Conservation (phyloP, 108 stramenopile genomes). For the Seminavis robusta region DNA sequence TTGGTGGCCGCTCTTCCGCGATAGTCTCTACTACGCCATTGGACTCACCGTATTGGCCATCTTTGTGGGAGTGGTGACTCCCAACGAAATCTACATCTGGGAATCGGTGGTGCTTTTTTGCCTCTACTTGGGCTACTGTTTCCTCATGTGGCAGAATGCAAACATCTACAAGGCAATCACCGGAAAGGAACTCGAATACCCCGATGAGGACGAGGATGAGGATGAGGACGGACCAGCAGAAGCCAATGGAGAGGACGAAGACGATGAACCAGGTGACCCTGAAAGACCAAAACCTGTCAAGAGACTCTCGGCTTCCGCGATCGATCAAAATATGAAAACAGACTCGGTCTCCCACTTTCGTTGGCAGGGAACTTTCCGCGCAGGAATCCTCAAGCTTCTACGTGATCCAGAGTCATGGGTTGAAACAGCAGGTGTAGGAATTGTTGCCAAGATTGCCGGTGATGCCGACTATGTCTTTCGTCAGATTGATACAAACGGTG, state of each 20-base stretch:
- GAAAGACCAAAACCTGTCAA: too few species aligned
- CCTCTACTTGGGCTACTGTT: slow-evolving; percentile 74
- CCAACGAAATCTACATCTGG: slow-evolving; percentile 56
- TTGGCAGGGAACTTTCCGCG: slow-evolving; percentile 69
- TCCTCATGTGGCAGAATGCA: slow-evolving; percentile 73
- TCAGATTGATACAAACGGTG: slow-evolving; percentile 58
- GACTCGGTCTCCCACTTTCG: slow-evolving; percentile 34
- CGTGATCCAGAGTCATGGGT: slow-evolving; percentile 56
- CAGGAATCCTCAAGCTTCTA: slow-evolving; percentile 68
- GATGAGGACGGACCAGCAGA: slow-evolving; percentile 7
- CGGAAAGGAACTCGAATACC: slow-evolving; percentile 37
- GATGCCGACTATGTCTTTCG: slow-evolving; percentile 71
- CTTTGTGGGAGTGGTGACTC: slow-evolving; percentile 41
- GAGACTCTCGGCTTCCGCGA: too few species aligned
- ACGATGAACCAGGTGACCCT: too few species aligned
- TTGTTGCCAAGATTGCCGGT: slow-evolving; percentile 71
- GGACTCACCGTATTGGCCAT: slow-evolving; percentile 50
- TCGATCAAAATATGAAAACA: too few species aligned
- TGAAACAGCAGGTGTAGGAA: slow-evolving; percentile 68
- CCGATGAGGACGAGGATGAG: slow-evolving; percentile 27
- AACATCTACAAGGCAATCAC: slow-evolving; percentile 50
- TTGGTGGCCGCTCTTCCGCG: slow-evolving; percentile 84
- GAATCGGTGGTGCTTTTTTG: slow-evolving; percentile 70
- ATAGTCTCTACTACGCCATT: slow-evolving; percentile 62
- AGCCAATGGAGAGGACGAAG: neutral